A percentile compares a stretch with the other conserved stretches of the same genome.
These are phyloP conservation scores for Vicia faba DNA, from an alignment of 306 rosid species.

Conservation along the genomic window DNA sequence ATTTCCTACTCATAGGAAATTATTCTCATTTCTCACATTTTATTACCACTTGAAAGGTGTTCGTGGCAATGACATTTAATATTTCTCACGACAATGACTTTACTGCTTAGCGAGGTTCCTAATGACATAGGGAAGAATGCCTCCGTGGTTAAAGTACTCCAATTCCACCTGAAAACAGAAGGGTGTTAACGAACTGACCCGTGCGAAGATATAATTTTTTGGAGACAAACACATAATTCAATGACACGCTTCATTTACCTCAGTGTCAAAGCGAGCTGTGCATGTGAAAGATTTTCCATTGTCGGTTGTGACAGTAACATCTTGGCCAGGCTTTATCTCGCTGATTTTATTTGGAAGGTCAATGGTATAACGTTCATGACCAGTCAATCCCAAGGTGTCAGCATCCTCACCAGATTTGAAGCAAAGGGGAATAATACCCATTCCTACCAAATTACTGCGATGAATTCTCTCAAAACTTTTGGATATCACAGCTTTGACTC, in stretches of 20 bases:
- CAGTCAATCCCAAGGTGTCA: conserved; percentile 89
- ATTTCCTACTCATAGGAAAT: conserved; percentile 40
- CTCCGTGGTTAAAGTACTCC: conserved; percentile 84
- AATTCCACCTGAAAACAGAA: conserved; percentile 77
- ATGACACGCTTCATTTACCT: conserved; percentile 55
- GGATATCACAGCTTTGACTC: conserved; percentile 97
- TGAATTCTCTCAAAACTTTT: conserved; percentile 98
- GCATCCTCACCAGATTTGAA: conserved; percentile 98
- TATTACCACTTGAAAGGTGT: conserved; percentile 45
- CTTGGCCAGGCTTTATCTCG: conserved; percentile 94
- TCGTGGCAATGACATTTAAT: conserved; percentile 23
- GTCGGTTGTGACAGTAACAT: conserved; percentile 79
- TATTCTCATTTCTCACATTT: conserved; percentile 49
- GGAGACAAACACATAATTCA: conserved; percentile 3
- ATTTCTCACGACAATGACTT: conserved; percentile 37
- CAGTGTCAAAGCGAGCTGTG: conserved; percentile 88
- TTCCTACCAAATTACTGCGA: conserved; percentile 97
- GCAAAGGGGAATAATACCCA: conserved; percentile 97
- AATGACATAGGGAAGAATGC: conserved; percentile 87
- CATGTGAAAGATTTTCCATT: conserved; percentile 87
- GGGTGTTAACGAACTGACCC: conserved; percentile 4
- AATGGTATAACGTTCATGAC: conserved; percentile 89
- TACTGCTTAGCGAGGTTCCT: conserved; percentile 78
- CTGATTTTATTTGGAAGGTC: conserved; percentile 81
- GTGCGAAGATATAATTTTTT: no score